Percentiles rank a stretch among this genome's conserved stretches.
Evolutionary conservation across 2,329 filamentous ascomycete genomes (phyloP).

Genomic region (Aspergillus brasiliensis): DNA sequence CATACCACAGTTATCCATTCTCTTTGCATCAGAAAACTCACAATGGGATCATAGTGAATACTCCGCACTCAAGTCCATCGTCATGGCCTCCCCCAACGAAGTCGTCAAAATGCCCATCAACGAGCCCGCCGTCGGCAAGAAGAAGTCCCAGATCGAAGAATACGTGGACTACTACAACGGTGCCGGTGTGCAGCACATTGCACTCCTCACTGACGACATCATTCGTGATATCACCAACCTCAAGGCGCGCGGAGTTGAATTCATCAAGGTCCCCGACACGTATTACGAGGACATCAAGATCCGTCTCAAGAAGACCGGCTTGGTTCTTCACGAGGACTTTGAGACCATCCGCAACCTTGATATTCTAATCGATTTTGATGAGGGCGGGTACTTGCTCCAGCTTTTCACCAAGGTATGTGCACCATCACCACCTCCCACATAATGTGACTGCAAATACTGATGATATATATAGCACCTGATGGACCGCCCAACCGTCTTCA

Average conservation of each 20-base stretch:
- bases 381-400: conserved; percentile 78
- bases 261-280: conserved; percentile 83
- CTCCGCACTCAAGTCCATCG: conserved; percentile 82
- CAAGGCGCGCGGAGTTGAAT: conserved; percentile 85
- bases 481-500: conserved; percentile 92
- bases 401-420: conserved; percentile 67
- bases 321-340: conserved; percentile 74
- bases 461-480: conserved; percentile 65
- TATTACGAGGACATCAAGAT: conserved; percentile 80
- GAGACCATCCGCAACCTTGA: conserved; percentile 74
- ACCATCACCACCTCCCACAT: conserved; percentile 4
- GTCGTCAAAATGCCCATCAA: conserved; percentile 98
- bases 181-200: conserved; percentile 90
- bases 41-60: conserved; percentile 60
- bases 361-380: conserved; percentile 94
- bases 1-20: no score
- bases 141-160: conserved; percentile 92
- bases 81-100: conserved; percentile 85
- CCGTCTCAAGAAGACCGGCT: conserved; percentile 65
- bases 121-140: conserved; percentile 87
- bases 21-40: not conserved
- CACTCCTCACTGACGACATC: conserved; percentile 79
- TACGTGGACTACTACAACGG: conserved; percentile 89
- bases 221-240: conserved; percentile 74
- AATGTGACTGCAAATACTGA: not conserved